Percentiles rank a stretch among this genome's conserved stretches.
phyloP scores from a whole-genome alignment of 805 yeast genomes.

The Yarrowia sp. region DNA sequence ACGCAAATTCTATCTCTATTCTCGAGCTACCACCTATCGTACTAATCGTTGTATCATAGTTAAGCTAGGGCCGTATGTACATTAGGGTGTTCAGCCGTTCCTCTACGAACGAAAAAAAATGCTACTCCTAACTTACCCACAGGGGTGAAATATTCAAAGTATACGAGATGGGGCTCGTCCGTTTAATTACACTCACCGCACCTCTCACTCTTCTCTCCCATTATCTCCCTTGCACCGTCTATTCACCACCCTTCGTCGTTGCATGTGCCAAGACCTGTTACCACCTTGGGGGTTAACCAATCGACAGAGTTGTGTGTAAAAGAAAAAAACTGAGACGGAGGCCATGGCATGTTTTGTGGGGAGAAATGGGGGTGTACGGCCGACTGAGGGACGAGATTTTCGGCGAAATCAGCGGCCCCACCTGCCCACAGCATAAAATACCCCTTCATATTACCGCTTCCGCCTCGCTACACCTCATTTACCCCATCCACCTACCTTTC shows the following conservation, averaged over 20 bases:
- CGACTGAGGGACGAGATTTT: no score
- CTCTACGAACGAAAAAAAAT: neutral
- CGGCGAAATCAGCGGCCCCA: no score
- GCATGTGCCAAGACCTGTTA: conserved; percentile 35
- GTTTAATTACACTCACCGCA: neutral
- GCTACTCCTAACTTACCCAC: conserved; percentile 5
- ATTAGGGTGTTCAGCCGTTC: conserved; percentile 25
- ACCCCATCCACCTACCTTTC: no score
- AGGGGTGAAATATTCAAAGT: no score
- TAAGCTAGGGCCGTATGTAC: neutral
- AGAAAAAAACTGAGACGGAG: neutral
- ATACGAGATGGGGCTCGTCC: no score
- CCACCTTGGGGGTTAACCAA: conserved; percentile 38
- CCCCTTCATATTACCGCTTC: neutral
- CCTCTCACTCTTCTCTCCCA: no score
- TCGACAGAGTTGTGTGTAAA: neutral
- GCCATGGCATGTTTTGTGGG: no score
- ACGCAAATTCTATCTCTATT: neutral
- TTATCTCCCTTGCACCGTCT: conserved; percentile 20
- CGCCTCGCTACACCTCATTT: no score
- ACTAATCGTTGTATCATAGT: conserved; percentile 6
- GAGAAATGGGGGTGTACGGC: no score
- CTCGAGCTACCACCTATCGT: neutral
- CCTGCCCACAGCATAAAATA: neutral
- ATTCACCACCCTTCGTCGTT: conserved; percentile 4